Percentiles rank a stretch among this genome's conserved stretches.
These are phyloP conservation scores for Neofusicoccum ribis DNA, from an alignment of 2,329 filamentous ascomycete genomes.

Conservation along the genomic window DNA sequence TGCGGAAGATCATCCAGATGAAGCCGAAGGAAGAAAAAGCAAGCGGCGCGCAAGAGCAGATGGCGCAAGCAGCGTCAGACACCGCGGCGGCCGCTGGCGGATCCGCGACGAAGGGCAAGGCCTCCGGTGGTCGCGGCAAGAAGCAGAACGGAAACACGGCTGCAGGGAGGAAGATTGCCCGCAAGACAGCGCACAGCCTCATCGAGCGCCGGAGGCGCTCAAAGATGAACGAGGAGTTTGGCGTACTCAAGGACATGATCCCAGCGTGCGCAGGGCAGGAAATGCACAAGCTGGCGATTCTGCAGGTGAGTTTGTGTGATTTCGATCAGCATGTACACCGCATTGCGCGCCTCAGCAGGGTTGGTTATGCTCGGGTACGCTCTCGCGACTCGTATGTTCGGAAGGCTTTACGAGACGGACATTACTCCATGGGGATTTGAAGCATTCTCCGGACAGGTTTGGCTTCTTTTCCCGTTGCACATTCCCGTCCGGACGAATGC, in stretches of 20 bases:
- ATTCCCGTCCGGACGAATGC: too few species aligned
- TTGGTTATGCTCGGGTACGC: neutral
- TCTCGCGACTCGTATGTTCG: too few species aligned
- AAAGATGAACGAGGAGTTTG: slow-evolving; percentile 99
- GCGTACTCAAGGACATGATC: slow-evolving; percentile 89
- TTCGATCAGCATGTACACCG: neutral
- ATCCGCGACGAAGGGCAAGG: slow-evolving; percentile 4
- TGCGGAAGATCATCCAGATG: slow-evolving; percentile 98
- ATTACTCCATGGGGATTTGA: too few species aligned
- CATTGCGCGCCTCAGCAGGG: neutral
- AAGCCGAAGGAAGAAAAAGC: slow-evolving; percentile 58
- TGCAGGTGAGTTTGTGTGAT: slow-evolving; percentile 64
- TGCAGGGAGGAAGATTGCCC: slow-evolving; percentile 88
- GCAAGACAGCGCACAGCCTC: slow-evolving; percentile 93
- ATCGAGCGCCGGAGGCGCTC: slow-evolving; percentile 87
- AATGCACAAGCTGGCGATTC: slow-evolving; percentile 96
- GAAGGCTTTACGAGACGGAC: too few species aligned
- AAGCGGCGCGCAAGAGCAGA: slow-evolving; percentile 25
- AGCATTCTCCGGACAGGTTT: too few species aligned
- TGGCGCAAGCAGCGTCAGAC: neutral
- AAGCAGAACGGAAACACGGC: slow-evolving; percentile 76
- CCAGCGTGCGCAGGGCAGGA: slow-evolving; percentile 90
- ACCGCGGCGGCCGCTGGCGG: slow-evolving; percentile 26
- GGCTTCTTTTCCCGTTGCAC: too few species aligned
- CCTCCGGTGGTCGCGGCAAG: slow-evolving; percentile 49